Evolutionary conservation across 208 protist species (phyloP).

Genomic region (Acanthamoeba castellanii): DNA sequence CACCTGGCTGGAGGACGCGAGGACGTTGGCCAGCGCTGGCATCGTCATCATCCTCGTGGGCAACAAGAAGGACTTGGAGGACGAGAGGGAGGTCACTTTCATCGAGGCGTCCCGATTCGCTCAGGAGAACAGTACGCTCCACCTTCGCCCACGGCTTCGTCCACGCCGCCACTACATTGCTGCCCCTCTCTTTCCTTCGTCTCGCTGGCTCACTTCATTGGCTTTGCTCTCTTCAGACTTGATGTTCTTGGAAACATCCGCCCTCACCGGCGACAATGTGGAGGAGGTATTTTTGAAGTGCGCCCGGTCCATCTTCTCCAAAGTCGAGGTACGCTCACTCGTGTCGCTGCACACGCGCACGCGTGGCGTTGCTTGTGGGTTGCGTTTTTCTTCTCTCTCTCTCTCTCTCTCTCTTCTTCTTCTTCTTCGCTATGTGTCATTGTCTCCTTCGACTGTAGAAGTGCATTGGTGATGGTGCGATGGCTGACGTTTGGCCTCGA

Average conservation of each 20-base stretch:
- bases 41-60: constrained; percentile 86
- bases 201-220: not conserved
- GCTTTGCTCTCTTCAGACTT: constrained; percentile 83
- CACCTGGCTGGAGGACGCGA: constrained; percentile 85
- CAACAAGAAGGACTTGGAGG: constrained; percentile 85
- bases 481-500: not conserved
- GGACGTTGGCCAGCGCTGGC: constrained; percentile 78
- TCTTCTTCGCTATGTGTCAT: not conserved
- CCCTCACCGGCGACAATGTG: constrained; percentile 95
- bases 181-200: not conserved
- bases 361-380: too few relatives aligned
- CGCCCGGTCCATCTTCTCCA: constrained; percentile 87
- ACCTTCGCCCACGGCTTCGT: not conserved
- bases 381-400: too few relatives aligned
- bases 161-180: not conserved
- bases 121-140: constrained; percentile 85
- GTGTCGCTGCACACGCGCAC: not conserved
- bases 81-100: constrained; percentile 87
- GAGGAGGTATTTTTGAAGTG: constrained; percentile 95
- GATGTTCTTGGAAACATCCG: constrained; percentile 96
- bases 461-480: not conserved
- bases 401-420: too few relatives aligned
- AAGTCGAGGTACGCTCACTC: constrained; percentile 83
- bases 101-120: constrained; percentile 85
- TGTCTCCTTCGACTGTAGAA: not conserved